Percentiles rank a stretch among this genome's conserved stretches.
phyloP scores from a whole-genome alignment of 495 filamentous ascomycete species.

The Penicillium bialowiezense region DNA sequence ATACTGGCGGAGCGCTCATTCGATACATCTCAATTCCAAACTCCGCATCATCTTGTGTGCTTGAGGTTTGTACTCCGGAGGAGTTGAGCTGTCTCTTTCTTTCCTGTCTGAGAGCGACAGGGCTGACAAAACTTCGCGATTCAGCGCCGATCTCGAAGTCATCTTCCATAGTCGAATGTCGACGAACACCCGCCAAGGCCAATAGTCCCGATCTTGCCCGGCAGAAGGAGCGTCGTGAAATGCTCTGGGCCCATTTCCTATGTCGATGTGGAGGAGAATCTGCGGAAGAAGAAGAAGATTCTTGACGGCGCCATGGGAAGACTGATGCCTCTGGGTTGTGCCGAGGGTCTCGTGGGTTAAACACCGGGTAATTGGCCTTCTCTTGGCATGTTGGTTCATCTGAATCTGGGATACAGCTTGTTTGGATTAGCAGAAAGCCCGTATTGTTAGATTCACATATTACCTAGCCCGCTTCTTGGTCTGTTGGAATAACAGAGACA shows the following conservation, averaged over 20 bases:
- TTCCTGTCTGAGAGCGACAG: background rate
- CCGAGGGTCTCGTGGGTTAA: conserved; percentile 32
- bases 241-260: conserved; percentile 24
- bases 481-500: conserved; percentile 18
- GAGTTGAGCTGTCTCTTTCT: background rate
- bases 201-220: conserved; percentile 34
- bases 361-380: conserved; percentile 36
- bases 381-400: conserved; percentile 27
- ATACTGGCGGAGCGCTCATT: conserved; percentile 12
- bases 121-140: background rate
- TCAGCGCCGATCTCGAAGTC: background rate
- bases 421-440: background rate
- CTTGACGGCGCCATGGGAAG: conserved; percentile 7
- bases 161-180: conserved; percentile 11
- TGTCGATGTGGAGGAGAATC: conserved; percentile 10
- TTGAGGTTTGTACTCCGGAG: conserved; percentile 16
- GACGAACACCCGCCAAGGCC: conserved; percentile 27
- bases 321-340: conserved; percentile 27
- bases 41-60: conserved; percentile 31
- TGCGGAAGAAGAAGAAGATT: conserved; percentile 8
- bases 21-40: conserved; percentile 36
- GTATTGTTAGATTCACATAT: background rate
- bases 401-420: conserved; percentile 1
- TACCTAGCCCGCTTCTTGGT: conserved; percentile 24
- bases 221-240: conserved; percentile 29